Base-by-base conservation (phyloP, 345 rosid species). In the Heritiera littoralis region DNA sequence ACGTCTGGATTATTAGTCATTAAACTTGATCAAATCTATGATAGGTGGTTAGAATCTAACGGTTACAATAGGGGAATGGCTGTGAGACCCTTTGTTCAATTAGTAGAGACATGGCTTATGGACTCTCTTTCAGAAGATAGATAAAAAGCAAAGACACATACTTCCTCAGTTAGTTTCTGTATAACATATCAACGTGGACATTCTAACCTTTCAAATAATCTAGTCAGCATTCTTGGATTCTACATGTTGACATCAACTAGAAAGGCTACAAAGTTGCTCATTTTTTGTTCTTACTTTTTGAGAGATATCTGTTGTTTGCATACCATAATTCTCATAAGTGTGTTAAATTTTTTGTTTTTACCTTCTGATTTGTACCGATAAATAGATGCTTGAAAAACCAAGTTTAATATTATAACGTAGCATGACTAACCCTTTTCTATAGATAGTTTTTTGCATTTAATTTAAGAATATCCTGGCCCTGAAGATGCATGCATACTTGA, bases 271-370 rank as follows among this genome's bases (percentile, higher is more conserved):
- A 15, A 35, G 64, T 55, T 65, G 66, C 49, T 45, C 61, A 8
- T 54, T 56, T 54, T 35, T 66, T 52, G 55, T 72, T 56, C 11
- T 17, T 30, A 2, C 20, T 38, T 35, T 74, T 43, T 20, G n/a
- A 63, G 41, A 67, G 23, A 6, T 20, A n/a, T 41, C 65, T 40
- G 76, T 72, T 79, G 54, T n/a, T 78, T 80, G 38, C n/a, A 38
- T 18, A 43, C 15, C 69, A 60, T 28, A 41, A 18, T 30, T 15
- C 6, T 14, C 15, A 3, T 35, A 35, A 35, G 38, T 0, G 3
- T 35, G 38, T 35, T 2, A 35, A 35, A 35, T 35, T 3, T 35
- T 35, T 35, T 35, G 38, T 35, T 35, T 1, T 2, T 35, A 35
- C 38, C 38, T 35, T 35, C 38, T 35, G 38, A 35, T 35, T 35